Base-by-base conservation (phyloP, 352 stramenopile genomes). In the Globisporangium alternatum region DNA sequence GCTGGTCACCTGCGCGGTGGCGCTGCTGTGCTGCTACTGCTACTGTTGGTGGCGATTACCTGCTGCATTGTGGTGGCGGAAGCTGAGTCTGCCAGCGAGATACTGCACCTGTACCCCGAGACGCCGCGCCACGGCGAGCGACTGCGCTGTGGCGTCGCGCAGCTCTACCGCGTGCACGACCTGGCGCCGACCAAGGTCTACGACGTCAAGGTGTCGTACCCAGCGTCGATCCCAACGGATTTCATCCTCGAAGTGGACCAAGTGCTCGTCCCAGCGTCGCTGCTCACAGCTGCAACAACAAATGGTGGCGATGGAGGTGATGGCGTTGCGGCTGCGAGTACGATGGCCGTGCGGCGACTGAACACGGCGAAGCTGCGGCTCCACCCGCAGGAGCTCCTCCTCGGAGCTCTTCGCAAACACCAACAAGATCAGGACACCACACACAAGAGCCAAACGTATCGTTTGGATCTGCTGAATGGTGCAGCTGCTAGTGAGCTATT, bases 201-300 rank as follows among this genome's bases (percentile, higher is more conserved):
- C 71, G 82, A 91, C 62, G 72, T 93, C 66, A 93, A 93, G 72
- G 74, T 93, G 57, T 93, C 83, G 65, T 93, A 90, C 45, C 71
- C 78, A 3, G 80, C 83, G 3, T 80, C 80, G 6, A 61, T 86
- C 21, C 83, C 83, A 2, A 88, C 80, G 1, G 43, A 69, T 1
- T 90, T 93, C 62, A 61, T 63, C 3, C 64, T 93, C 17, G 71
- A 83, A 28, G 64, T 87, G 15, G 62, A 62, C 17, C 37, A 71
- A 77, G 60, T 71, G 70, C 6, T 89, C 39, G 28, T 86, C 21
- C 51, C 48, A 22, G 31, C 47, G 10, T 56, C 71, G 15, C 48
- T 75, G 9, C 47, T 65, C 3, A 6, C 12, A 6, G 15, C 43
- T 22, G 43, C 19, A 10, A 3, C 43, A 22, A 17, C 35, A 1